phyloP scores from a whole-genome alignment of 331 rosid genomes.

The Acacia pycnantha region DNA sequence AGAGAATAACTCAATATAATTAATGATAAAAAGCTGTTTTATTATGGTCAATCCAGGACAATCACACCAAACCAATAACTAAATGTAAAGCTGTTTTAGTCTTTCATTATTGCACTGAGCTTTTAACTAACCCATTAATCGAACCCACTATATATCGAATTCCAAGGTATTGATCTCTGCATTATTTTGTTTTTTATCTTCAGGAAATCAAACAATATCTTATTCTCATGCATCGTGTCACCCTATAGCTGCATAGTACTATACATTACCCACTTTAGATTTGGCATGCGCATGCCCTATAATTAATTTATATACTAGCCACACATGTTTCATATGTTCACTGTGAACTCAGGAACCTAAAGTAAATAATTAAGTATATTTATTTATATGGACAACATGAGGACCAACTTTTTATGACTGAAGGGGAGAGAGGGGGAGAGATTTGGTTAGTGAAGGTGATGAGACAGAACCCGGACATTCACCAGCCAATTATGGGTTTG shows the following conservation, averaged over 20 bases:
- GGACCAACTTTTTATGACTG: not conserved
- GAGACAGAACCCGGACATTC: not conserved
- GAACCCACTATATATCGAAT: not conserved
- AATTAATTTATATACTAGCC: not conserved
- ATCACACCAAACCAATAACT: not conserved
- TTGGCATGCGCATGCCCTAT: not conserved
- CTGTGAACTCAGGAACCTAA: not conserved
- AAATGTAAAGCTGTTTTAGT: not conserved
- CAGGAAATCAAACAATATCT: not conserved
- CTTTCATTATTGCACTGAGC: not conserved
- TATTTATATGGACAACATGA: not conserved
- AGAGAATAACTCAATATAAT: not conserved
- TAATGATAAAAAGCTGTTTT: not conserved
- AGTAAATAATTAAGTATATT: not conserved
- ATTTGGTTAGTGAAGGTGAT: not conserved
- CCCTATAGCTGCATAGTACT: not conserved
- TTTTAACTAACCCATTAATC: not conserved
- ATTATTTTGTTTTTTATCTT: not conserved
- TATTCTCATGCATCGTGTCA: not conserved
- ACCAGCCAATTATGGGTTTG: not conserved
- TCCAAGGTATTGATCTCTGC: not conserved
- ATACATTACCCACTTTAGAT: not conserved
- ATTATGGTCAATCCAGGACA: not conserved
- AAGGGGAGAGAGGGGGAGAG: not conserved
- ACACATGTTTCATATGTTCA: not conserved